Evolutionary conservation across 2,329 filamentous ascomycete species (phyloP).

Genomic region (Neofusicoccum umdonicola): DNA sequence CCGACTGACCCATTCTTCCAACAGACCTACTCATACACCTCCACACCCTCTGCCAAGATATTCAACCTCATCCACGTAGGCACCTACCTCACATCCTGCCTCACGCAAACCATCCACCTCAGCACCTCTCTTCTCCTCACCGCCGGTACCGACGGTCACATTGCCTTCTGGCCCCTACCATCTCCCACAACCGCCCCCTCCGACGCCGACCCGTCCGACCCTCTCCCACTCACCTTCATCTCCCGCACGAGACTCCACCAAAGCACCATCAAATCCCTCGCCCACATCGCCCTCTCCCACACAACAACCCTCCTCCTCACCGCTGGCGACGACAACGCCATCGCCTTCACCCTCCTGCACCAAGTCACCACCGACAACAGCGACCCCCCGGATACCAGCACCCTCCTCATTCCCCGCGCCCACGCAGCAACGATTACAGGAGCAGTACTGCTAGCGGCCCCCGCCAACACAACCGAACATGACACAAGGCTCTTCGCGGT

Average conservation of each 20-base stretch:
- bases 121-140: slow-evolving; percentile 54
- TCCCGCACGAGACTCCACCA: slow-evolving; percentile 64
- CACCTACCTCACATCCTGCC: slow-evolving; percentile 57
- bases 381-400: slow-evolving; percentile 23
- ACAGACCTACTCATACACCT: slow-evolving; percentile 47
- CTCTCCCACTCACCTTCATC: neutral
- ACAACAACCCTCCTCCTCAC: slow-evolving; percentile 58
- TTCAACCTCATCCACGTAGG: slow-evolving; percentile 40
- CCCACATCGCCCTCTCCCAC: slow-evolving; percentile 30
- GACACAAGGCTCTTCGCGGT: slow-evolving; percentile 24
- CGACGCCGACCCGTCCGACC: neutral
- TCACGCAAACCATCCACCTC: slow-evolving; percentile 61
- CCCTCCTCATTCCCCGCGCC: slow-evolving; percentile 53
- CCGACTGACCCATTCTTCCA: neutral
- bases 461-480: neutral
- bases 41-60: slow-evolving; percentile 20
- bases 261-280: slow-evolving; percentile 68
- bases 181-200: neutral
- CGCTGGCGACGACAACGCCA: slow-evolving; percentile 83
- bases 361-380: slow-evolving; percentile 1
- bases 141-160: slow-evolving; percentile 76
- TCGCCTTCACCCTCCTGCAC: slow-evolving; percentile 57
- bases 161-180: slow-evolving; percentile 59
- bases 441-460: slow-evolving; percentile 41
- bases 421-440: slow-evolving; percentile 71